Base-by-base conservation (phyloP, 306 rosid genomes). In the Alnus glutinosa region DNA sequence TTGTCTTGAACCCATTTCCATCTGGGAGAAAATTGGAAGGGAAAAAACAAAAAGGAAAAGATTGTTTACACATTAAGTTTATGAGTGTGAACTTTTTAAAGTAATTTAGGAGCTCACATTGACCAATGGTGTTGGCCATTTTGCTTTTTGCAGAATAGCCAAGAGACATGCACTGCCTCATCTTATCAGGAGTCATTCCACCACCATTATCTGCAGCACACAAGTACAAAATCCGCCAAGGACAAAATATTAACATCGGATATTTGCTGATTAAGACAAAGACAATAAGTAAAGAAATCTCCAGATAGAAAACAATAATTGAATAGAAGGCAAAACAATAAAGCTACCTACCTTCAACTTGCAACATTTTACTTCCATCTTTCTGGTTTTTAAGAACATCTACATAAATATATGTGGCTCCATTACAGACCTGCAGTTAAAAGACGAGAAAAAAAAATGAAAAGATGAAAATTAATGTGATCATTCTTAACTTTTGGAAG, bases 1-100 rank as follows among this genome's bases (percentile, higher is more conserved):
- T 93, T 28, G 98, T 96, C 83, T 96, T 96, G 78, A 96, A 96
- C 18, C 99, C 99, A 91, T 96, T 96, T 85, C 99, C 99, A 86
- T 96, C 99, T 96, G 85, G 54, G 77, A 78, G 66, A 28, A 59
- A 28, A 59, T 59, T 10, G 66, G 66, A 7, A 7, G 13, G 7
- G 1, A 71, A 57, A 67, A 81, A 81, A 73, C 78, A 23, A 13
- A 77, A 55, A 78, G 66, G 52, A 49, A 36, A 64, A 64, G 9
- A 36, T 64, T 64, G 36, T 64, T 14, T 64, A 36, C 14, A 16
- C 12, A 64, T 39, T 28, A 64, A 32, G 36, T 64, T 64, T 34
- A 2, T 64, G 70, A 34, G 70, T 16, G 32, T 5, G 70, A 64
- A 15, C 23, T 3, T 2, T 34, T 64, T 39, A 34, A 36, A 36